Evolutionary conservation across 2,329 filamentous ascomycete species (phyloP).

Genomic region (Xylaria sp.): DNA sequence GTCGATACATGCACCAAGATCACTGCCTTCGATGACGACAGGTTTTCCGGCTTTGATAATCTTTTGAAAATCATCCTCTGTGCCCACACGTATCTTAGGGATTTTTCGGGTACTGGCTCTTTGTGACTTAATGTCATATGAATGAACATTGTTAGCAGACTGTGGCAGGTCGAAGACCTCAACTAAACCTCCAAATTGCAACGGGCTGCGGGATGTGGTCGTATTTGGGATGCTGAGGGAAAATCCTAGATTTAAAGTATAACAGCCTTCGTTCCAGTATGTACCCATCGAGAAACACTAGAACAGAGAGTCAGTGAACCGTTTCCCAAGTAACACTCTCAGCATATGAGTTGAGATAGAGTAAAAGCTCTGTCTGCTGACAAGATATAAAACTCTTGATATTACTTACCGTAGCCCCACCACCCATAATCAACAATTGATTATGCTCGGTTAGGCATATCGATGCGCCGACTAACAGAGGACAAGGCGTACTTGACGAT

Average conservation of each 20-base stretch:
- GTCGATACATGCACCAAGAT: slow-evolving; percentile 74
- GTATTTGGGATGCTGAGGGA: not conserved
- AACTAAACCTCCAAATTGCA: slow-evolving; percentile 37
- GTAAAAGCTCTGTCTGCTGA: not conserved
- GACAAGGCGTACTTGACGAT: slow-evolving; percentile 53
- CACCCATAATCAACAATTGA: slow-evolving; percentile 74
- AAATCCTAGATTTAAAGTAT: slow-evolving; percentile 34
- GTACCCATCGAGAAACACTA: slow-evolving; percentile 88
- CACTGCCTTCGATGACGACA: slow-evolving; percentile 71
- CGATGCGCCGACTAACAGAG: slow-evolving; percentile 78
- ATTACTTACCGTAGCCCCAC: slow-evolving; percentile 71
- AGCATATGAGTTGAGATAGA: no score
- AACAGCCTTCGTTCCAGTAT: slow-evolving; percentile 76
- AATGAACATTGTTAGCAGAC: not conserved
- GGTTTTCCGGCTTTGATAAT: slow-evolving; percentile 70
- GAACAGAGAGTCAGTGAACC: not conserved
- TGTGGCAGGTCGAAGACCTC: slow-evolving; percentile 39
- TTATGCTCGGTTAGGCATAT: slow-evolving; percentile 59
- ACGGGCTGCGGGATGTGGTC: slow-evolving; percentile 9
- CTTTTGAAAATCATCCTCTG: slow-evolving; percentile 66
- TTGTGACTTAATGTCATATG: not conserved
- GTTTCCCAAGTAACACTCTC: not conserved
- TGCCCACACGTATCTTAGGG: slow-evolving; percentile 63
- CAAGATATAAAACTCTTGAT: not conserved
- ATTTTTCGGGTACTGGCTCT: slow-evolving; percentile 55